Evolutionary conservation across 805 yeast genomes (phyloP).

Genomic region (Yamadazyma takamatsuzukensis): DNA sequence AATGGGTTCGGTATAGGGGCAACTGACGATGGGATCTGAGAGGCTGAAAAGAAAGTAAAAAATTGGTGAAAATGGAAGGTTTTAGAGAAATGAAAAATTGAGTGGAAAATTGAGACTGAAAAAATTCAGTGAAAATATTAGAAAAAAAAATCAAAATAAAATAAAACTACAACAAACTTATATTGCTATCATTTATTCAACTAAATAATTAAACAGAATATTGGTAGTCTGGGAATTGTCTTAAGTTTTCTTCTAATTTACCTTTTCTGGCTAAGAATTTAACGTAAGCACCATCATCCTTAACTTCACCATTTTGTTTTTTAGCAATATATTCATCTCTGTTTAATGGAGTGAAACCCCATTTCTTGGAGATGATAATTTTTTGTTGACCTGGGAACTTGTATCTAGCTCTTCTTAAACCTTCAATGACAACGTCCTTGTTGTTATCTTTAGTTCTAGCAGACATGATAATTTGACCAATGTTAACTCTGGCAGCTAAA

Average conservation of each 20-base stretch:
- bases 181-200: no score
- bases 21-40: no score
- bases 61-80: no score
- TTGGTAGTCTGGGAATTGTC: slow-evolving; percentile 87
- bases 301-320: slow-evolving; percentile 97
- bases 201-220: slow-evolving; percentile 38
- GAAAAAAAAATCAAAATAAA: no score
- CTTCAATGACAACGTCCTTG: slow-evolving; percentile 98
- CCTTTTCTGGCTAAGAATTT: slow-evolving; percentile 98
- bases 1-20: no score
- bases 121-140: no score
- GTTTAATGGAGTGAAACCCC: slow-evolving; percentile 99
- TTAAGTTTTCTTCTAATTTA: slow-evolving; percentile 86
- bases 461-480: slow-evolving; percentile 97
- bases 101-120: no score
- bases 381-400: slow-evolving; percentile 99
- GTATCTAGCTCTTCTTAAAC: slow-evolving; percentile 99
- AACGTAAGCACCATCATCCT: slow-evolving; percentile 99
- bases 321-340: slow-evolving; percentile 93
- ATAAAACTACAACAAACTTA: no score
- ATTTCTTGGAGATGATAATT: slow-evolving; percentile 98
- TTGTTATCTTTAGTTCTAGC: slow-evolving; percentile 97
- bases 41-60: no score
- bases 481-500: slow-evolving; percentile 98
- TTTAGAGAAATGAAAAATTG: no score